phyloP scores from a whole-genome alignment of 2,329 filamentous ascomycete species.

The Epichloe elymi region DNA sequence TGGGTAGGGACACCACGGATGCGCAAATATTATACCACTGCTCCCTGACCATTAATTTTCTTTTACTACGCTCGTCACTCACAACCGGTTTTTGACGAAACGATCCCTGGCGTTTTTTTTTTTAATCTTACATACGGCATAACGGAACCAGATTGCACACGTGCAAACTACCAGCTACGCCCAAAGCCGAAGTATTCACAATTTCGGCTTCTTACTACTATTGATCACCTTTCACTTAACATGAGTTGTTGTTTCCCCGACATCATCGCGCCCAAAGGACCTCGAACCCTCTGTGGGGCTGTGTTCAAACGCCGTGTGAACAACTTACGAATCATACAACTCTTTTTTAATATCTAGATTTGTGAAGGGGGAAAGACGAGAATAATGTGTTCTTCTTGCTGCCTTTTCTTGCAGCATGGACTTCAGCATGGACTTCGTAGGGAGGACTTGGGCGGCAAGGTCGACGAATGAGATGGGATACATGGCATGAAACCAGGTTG shows the following conservation, averaged over 20 bases:
- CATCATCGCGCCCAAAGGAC: background rate
- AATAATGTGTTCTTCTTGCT: background rate
- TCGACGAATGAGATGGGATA: background rate
- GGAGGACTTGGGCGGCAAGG: background rate
- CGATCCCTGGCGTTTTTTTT: conserved; percentile 7
- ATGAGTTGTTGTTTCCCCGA: background rate
- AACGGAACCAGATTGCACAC: background rate
- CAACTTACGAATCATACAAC: conserved; percentile 1
- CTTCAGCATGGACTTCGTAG: background rate
- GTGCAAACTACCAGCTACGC: background rate
- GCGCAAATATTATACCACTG: conserved; percentile 3
- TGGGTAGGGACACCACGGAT: conserved; percentile 5
- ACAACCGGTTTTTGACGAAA: background rate
- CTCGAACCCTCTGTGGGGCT: background rate
- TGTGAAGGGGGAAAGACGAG: background rate
- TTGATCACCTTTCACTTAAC: background rate
- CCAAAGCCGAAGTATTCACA: background rate
- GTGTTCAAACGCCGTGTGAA: background rate
- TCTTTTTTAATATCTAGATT: conserved; percentile 6
- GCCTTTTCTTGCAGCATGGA: background rate
- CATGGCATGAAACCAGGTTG: background rate
- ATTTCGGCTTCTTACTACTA: background rate
- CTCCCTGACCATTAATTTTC: background rate
- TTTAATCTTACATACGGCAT: conserved; percentile 1
- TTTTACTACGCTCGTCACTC: background rate